phyloP scores from a whole-genome alignment of 495 filamentous ascomycete species.

The Pyronema domesticum region DNA sequence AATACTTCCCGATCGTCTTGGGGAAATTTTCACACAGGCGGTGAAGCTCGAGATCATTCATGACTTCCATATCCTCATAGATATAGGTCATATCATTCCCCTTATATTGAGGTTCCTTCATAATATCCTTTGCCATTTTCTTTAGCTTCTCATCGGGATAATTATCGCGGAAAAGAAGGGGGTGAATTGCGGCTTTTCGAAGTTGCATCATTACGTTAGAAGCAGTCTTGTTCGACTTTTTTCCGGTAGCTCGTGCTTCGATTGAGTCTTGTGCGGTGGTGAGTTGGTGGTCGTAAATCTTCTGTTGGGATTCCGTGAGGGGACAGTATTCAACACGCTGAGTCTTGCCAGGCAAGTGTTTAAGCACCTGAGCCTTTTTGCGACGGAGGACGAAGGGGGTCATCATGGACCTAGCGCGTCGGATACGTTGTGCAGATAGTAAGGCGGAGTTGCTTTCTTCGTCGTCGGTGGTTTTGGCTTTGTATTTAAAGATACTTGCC shows the following conservation, averaged over 20 bases:
- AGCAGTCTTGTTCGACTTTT: slow-evolving; percentile 37
- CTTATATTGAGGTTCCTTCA: slow-evolving; percentile 44
- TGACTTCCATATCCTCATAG: slow-evolving; percentile 49
- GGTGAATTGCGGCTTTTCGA: slow-evolving; percentile 83
- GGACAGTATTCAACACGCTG: slow-evolving; percentile 60
- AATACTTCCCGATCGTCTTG: slow-evolving; percentile 47
- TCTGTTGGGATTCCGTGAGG: slow-evolving; percentile 48
- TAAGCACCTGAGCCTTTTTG: slow-evolving; percentile 87
- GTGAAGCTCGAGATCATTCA: slow-evolving; percentile 72
- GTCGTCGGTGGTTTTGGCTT: slow-evolving; percentile 60
- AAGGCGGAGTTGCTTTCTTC: slow-evolving; percentile 50
- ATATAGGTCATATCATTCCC: slow-evolving; percentile 46
- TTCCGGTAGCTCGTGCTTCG: slow-evolving; percentile 38
- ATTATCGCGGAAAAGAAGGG: slow-evolving; percentile 63
- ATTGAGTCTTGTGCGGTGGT: slow-evolving; percentile 37
- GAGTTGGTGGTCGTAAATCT: slow-evolving; percentile 50
- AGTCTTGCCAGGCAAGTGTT: slow-evolving; percentile 68
- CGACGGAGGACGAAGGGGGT: slow-evolving; percentile 85
- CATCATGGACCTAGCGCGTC: slow-evolving; percentile 74
- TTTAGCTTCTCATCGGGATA: slow-evolving; percentile 55
- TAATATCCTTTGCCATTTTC: slow-evolving; percentile 59
- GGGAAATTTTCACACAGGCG: slow-evolving; percentile 55
- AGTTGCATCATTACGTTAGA: slow-evolving; percentile 77
- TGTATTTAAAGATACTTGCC: slow-evolving; percentile 70
- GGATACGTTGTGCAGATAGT: slow-evolving; percentile 67